Percentiles rank a stretch among this genome's conserved stretches.
phyloP scores from a whole-genome alignment of 1,139 yeast species.

The Pichia sp. region DNA sequence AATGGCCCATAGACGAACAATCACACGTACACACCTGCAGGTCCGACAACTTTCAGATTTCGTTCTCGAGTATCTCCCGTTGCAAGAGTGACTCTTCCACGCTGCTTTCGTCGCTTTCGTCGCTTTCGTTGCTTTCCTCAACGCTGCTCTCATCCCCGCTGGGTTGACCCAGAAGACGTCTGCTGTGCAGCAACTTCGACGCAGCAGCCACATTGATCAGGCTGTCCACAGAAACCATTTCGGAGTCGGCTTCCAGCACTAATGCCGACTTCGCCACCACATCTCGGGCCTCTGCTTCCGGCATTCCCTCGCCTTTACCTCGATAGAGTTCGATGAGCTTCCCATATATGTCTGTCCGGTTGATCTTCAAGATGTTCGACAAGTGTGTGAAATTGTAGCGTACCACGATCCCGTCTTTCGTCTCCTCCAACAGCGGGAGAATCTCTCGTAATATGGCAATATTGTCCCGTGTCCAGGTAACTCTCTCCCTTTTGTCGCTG shows the following conservation, averaged over 20 bases:
- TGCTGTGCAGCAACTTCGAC: background rate
- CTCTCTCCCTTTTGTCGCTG: background rate
- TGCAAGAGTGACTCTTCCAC: background rate
- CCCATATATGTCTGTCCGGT: conserved; percentile 17
- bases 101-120: background rate
- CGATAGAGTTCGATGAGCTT: conserved; percentile 24
- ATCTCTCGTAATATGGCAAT: conserved; percentile 15
- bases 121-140: background rate
- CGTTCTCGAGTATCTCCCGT: conserved; percentile 1
- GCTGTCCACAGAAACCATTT: background rate
- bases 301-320: background rate
- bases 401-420: conserved; percentile 17
- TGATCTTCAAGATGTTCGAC: conserved; percentile 12
- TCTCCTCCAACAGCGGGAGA: conserved; percentile 11
- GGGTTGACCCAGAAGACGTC: background rate
- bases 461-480: conserved; percentile 19
- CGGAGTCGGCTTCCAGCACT: background rate
- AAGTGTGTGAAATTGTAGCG: conserved; percentile 21
- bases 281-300: background rate
- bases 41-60: background rate
- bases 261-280: background rate
- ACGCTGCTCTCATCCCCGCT: background rate
- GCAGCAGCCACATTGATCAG: background rate
- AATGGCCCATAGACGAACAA: no score
- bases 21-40: background rate